These are phyloP conservation scores for Leccinellum albellum DNA, from an alignment of 768 basidiomycete genomes.

Conservation along the genomic window DNA sequence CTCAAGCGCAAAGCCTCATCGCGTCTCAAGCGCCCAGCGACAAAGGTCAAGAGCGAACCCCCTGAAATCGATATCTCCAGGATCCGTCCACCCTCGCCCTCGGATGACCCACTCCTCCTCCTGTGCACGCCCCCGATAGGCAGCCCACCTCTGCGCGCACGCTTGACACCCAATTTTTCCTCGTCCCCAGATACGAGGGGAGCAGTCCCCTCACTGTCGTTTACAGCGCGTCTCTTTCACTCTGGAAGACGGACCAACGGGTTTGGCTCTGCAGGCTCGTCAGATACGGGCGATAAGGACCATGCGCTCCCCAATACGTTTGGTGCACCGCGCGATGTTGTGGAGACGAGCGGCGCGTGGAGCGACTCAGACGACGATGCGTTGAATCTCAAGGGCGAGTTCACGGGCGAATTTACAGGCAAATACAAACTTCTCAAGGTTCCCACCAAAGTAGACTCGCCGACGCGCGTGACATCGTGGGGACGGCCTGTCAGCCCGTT, in stretches of 20 bases:
- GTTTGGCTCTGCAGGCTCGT: neutral
- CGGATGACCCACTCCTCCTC: conserved; percentile 71
- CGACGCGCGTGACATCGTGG: conserved; percentile 58
- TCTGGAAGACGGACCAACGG: conserved; percentile 1
- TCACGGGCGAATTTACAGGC: conserved; percentile 66
- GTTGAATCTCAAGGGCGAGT: conserved; percentile 51
- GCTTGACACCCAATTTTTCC: conserved; percentile 37
- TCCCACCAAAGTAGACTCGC: conserved; percentile 63
- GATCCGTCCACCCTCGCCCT: conserved; percentile 69
- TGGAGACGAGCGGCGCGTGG: conserved; percentile 13
- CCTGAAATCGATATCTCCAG: conserved; percentile 57
- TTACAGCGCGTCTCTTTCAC: conserved; percentile 20
- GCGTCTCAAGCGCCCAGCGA: conserved; percentile 18
- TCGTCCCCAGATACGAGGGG: conserved; percentile 22
- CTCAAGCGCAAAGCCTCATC: conserved; percentile 33
- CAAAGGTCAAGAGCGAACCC: conserved; percentile 56
- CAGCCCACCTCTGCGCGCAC: conserved; percentile 26
- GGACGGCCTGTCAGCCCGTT: conserved; percentile 70
- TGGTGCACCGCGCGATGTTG: neutral
- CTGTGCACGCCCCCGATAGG: conserved; percentile 38
- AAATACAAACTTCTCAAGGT: conserved; percentile 53
- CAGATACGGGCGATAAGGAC: neutral
- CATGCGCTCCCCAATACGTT: conserved; percentile 20
- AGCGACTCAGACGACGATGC: conserved; percentile 32
- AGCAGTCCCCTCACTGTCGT: conserved; percentile 5